Evolutionary conservation across 495 filamentous ascomycete species (phyloP).

Genomic region (Annulohypoxylon stygium): DNA sequence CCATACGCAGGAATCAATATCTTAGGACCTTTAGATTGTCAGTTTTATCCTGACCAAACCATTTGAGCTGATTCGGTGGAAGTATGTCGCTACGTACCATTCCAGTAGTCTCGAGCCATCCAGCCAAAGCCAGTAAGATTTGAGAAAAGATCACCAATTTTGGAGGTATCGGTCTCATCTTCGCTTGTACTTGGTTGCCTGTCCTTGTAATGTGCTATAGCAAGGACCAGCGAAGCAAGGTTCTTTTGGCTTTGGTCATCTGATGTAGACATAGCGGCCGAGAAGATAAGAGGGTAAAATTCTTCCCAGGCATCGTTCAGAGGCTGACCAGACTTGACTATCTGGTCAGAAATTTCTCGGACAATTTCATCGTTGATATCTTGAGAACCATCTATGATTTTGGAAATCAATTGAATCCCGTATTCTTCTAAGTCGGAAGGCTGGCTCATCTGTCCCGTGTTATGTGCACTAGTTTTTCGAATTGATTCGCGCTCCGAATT

Average conservation of each 20-base stretch:
- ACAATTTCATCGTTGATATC: neutral
- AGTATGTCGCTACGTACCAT: neutral
- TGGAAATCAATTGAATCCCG: neutral
- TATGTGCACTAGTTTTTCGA: neutral
- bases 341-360: neutral
- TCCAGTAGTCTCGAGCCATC: constrained; percentile 8
- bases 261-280: constrained; percentile 3
- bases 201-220: neutral
- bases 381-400: neutral
- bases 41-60: neutral
- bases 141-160: neutral
- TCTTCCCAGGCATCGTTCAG: neutral
- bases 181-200: neutral
- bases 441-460: neutral
- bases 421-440: neutral
- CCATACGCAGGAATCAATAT: neutral
- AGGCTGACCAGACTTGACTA: neutral
- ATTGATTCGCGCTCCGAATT: neutral
- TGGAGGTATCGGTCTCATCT: neutral
- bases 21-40: neutral
- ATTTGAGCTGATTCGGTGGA: neutral
- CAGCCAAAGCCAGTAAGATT: neutral
- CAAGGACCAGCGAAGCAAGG: neutral
- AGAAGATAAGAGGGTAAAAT: neutral
- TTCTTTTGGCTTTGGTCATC: neutral